These are phyloP conservation scores for Domatiomyces catenatus DNA, from an alignment of 2,329 filamentous ascomycete genomes.

Conservation along the genomic window DNA sequence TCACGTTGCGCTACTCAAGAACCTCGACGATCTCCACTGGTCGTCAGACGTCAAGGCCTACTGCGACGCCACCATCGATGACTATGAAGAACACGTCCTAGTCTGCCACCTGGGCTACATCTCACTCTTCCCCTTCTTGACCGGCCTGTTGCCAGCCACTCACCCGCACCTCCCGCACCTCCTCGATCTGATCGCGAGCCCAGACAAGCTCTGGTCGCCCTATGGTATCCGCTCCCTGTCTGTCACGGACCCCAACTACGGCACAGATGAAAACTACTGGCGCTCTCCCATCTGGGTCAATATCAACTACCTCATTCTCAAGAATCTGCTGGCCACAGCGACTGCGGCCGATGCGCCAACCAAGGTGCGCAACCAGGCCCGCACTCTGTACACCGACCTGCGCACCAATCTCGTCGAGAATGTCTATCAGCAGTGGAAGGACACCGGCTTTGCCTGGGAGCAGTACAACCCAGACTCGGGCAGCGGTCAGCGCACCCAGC, in stretches of 20 bases:
- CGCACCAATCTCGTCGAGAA: constrained; percentile 77
- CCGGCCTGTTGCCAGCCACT: constrained; percentile 60
- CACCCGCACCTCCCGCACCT: constrained; percentile 59
- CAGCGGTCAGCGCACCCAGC: constrained; percentile 83
- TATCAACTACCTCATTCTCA: constrained; percentile 79
- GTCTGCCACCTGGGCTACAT: constrained; percentile 97
- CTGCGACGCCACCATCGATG: constrained; percentile 90
- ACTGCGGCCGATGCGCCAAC: constrained; percentile 4
- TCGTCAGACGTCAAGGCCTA: constrained; percentile 63
- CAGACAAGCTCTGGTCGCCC: constrained; percentile 76
- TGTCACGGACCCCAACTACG: constrained; percentile 67
- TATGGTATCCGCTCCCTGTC: constrained; percentile 83
- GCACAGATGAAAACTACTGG: constrained; percentile 94
- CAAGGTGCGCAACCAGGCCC: constrained; percentile 35
- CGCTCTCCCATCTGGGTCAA: constrained; percentile 88
- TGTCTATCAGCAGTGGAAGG: constrained; percentile 72
- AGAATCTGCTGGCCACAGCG: constrained; percentile 58
- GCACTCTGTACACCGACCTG: constrained; percentile 58
- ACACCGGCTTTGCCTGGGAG: constrained; percentile 95
- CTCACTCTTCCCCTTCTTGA: constrained; percentile 80
- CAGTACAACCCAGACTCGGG: constrained; percentile 94
- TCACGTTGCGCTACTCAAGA: constrained; percentile 62
- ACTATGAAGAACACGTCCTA: constrained; percentile 75
- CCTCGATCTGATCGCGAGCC: constrained; percentile 62
- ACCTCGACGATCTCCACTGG: constrained; percentile 92